A percentile compares a stretch with the other conserved stretches of the same genome.
phyloP scores from a whole-genome alignment of 148 eudicot genomes.

The Gaultheria prostrata region DNA sequence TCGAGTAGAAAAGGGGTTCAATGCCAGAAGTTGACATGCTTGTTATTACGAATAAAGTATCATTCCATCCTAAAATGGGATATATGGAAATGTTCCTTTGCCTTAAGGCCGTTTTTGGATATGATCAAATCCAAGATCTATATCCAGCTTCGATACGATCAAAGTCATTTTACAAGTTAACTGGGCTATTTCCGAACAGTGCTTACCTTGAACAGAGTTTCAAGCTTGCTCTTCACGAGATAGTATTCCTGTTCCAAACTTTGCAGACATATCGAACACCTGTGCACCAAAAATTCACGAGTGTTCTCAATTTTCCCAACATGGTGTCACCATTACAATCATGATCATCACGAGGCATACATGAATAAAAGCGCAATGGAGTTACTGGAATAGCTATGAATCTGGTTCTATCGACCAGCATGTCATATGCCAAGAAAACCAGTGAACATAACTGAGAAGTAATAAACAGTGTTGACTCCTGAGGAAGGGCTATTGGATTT shows the following conservation, averaged over 20 bases:
- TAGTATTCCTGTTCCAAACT: constrained; percentile 17
- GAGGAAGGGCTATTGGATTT: not conserved
- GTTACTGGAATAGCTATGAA: not conserved
- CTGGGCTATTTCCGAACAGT: not conserved
- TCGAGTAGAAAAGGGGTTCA: not conserved
- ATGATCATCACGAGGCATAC: not conserved
- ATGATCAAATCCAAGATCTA: constrained; percentile 1
- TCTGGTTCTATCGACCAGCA: not conserved
- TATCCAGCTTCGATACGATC: not conserved
- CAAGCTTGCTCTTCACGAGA: constrained; percentile 22
- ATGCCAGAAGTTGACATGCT: not conserved
- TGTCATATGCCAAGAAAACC: not conserved
- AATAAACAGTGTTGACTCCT: not conserved
- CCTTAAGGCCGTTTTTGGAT: not conserved
- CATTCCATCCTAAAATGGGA: not conserved
- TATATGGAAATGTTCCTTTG: not conserved
- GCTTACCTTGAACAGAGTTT: constrained; percentile 28
- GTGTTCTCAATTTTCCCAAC: not conserved
- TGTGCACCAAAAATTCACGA: constrained; percentile 12
- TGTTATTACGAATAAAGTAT: not conserved
- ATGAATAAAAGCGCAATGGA: not conserved
- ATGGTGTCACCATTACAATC: not conserved
- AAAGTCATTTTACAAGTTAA: not conserved
- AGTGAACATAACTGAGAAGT: not conserved
- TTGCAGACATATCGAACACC: constrained; percentile 24